Base-by-base conservation (phyloP, 2,329 filamentous ascomycete species). In the Aspergillus tubingensis region DNA sequence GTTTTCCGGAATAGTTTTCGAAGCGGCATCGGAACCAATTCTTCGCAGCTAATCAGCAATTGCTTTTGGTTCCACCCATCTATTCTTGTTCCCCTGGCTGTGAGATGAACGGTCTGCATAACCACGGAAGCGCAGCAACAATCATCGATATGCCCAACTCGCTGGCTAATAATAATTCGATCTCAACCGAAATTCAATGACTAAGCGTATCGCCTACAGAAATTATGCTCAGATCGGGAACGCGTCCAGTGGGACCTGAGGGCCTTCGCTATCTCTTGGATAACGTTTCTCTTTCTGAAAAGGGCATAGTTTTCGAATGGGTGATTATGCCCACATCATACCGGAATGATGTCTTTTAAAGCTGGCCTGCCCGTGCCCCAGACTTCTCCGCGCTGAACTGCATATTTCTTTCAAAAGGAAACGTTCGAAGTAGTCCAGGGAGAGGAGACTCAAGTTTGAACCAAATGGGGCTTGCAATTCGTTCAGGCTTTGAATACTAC, bases 401-500 rank as follows among this genome's bases (percentile, higher is more conserved):
- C 15, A n/a, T 7, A 10, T 8, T 17, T 32, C 5, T 17, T 8
- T 23, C 15, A 6, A 8, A 30, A 8, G 23, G 44, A 10, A 50
- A 7, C 15, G 8, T 2, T 10, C 5, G 3, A 27, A 50, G 15
- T 3, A 32, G 5, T 11, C 4, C 4, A 30, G 10, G 7, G 15
- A 15, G 25, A 39, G 32, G 6, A 1, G 1, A 21, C 3, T 17
- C 8, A 41, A 13, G 27, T 2, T 2, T 3, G 7, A 5, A 43
- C n/a, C 1, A 55, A 25, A 11, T 41, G n/a, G 17, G n/a, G 4
- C 32, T 49, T 4, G 43, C 36, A 44, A 21, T 32, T 11, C 41
- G 43, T 1, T 54, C 44, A 3, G 23, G 30, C 5, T 59, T 59
- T 17, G 25, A 43, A 30, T 38, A 50, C 27, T 65, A 61, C 51